A percentile compares a stretch with the other conserved stretches of the same genome.
Conservation (phyloP, 176 grass and related monocot species). For the Pharus latifolius region DNA sequence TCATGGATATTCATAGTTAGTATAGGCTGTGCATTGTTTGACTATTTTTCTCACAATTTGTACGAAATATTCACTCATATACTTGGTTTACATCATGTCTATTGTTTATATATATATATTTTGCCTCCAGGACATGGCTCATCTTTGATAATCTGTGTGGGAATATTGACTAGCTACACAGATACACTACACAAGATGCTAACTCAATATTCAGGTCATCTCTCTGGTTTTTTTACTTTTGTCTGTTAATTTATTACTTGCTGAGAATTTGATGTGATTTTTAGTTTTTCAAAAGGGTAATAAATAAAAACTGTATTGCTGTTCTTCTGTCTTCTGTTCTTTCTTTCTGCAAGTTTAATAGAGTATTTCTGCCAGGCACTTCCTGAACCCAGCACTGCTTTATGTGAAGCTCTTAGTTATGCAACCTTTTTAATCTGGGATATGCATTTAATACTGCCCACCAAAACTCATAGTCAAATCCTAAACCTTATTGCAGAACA, state of each 20-base stretch:
- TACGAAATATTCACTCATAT: conserved; percentile 2
- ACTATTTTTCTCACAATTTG: not conserved
- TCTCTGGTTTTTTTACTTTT: not conserved
- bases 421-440: not conserved
- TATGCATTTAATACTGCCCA: not conserved
- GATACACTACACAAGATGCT: conserved; percentile 88
- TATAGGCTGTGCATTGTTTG: not conserved
- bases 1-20: conserved; percentile 6
- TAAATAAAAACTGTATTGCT: not conserved
- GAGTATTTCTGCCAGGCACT: not conserved
- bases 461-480: not conserved
- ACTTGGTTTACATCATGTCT: conserved; percentile 19
- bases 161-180: conserved; percentile 98
- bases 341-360: conserved; percentile 12
- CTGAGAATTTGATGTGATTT: not conserved
- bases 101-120: conserved; percentile 19
- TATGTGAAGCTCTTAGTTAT: not conserved
- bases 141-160: conserved; percentile 87
- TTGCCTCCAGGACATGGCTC: conserved; percentile 74
- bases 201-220: conserved; percentile 74
- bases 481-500: not conserved
- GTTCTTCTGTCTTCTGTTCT: not conserved
- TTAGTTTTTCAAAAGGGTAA: not conserved
- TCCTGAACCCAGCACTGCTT: not conserved
- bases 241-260: not conserved